Base-by-base conservation (phyloP, 1,139 yeast species). In the Saccharomycopsis hybrid region DNA sequence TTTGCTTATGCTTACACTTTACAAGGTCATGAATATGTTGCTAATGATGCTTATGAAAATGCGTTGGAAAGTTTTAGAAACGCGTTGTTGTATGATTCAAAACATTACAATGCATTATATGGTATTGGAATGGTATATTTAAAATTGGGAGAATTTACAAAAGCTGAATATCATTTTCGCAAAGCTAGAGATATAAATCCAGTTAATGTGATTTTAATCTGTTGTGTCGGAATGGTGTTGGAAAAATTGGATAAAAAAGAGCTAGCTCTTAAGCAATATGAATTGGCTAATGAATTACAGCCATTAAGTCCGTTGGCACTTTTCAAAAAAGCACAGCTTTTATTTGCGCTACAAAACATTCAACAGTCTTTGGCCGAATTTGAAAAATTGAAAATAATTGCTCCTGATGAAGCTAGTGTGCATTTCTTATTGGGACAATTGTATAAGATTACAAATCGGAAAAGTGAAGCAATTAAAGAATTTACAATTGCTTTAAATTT, bases 51-150 rank as follows among this genome's bases (percentile, higher is more conserved):
- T 46, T 87, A 84, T 66, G 97, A 90, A 62, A 79, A 82, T 66
- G 97, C 98, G 0, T 76, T 86, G 56, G 88, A 84, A 54, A 80
- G 87, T 56, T 94, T 89, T 72, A 69, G 97, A 40, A 72, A 76
- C 55, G 94, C 97, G 7, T 73, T 92, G 44, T 69, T 85, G 18
- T 74, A 82, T 43, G 96, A 92, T 60, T 74, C 83, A 46, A 74
- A 92, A 53, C 97, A 89, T 64, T 92, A 90, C 65, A 92, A 92
- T 66, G 97, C 98, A 0, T 80, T 92, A 61, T 94, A 92, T 61
- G 98, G 98, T 27, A 77, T 94, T 53, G 98, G 98, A 5, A 89
- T 89, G 95, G 95, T 90, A 40, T 86, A 85, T 64, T 76, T 89
- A 64, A 86, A 89, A 59, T 69, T 89, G 49, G 97, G 97, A 2